Conservation (phyloP, 768 basidiomycete species). For the Boletus eberwhitei region DNA sequence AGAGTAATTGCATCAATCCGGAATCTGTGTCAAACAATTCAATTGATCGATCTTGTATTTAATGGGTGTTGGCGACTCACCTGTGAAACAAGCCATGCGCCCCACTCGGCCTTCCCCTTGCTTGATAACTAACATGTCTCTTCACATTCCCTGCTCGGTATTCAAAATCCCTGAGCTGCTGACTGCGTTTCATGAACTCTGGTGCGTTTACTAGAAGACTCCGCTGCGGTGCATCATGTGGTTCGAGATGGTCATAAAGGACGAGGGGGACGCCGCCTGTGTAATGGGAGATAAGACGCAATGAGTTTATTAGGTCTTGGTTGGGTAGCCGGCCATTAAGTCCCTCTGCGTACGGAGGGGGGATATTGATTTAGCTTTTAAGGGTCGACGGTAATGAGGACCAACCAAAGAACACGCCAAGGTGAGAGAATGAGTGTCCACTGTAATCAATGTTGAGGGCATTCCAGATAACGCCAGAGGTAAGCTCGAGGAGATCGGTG, state of each 20-base stretch:
- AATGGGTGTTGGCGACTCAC: conserved; percentile 39
- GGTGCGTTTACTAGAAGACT: conserved; percentile 46
- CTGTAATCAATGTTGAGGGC: conserved; percentile 94
- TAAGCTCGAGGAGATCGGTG: conserved; percentile 57
- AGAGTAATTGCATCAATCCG: conserved; percentile 93
- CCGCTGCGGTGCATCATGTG: conserved; percentile 37
- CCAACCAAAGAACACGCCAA: conserved; percentile 93
- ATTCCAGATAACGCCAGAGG: conserved; percentile 93
- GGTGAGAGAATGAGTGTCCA: conserved; percentile 92
- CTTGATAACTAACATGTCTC: conserved; percentile 71
- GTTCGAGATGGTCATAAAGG: conserved; percentile 74
- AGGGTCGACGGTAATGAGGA: neutral
- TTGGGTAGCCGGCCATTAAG: conserved; percentile 94
- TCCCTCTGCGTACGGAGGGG: conserved; percentile 60
- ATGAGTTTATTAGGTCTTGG: conserved; percentile 89
- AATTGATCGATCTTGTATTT: neutral
- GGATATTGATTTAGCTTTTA: neutral
- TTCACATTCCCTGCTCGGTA: conserved; percentile 64
- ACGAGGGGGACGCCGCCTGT: conserved; percentile 75
- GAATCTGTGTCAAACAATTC: conserved; percentile 49
- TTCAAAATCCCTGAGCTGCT: conserved; percentile 48
- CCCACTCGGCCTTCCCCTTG: conserved; percentile 77
- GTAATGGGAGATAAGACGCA: conserved; percentile 65
- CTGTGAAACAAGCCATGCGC: conserved; percentile 88
- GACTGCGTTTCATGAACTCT: conserved; percentile 37